Percentiles rank a stretch among this genome's conserved stretches.
Conservation (phyloP, 441 rosid species). For the Gossypium aridum region DNA sequence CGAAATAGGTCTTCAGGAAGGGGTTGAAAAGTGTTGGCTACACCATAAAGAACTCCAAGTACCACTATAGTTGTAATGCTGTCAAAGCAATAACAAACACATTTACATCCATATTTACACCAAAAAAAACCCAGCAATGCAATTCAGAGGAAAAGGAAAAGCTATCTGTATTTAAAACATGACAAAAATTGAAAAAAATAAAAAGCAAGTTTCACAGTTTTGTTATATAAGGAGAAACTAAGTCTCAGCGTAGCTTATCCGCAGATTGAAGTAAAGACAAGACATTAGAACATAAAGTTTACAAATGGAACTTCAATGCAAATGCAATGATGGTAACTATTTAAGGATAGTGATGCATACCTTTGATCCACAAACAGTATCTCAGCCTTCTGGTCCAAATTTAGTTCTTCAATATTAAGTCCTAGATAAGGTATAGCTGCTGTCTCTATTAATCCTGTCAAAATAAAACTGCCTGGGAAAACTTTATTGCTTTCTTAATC, state of each 20-base stretch:
- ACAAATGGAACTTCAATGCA: not conserved
- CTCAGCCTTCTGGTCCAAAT: conserved; percentile 79
- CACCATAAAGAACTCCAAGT: conserved; percentile 41
- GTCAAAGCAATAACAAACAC: conserved; percentile 28
- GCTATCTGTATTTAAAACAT: not conserved
- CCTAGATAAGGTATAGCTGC: conserved; percentile 58
- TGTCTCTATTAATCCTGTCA: conserved; percentile 81
- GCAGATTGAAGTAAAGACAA: not conserved
- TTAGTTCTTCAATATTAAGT: conserved; percentile 52
- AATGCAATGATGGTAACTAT: not conserved
- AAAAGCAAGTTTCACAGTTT: not conserved
- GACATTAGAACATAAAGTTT: not conserved
- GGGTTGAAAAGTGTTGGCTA: conserved; percentile 51
- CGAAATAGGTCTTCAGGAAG: conserved; percentile 74
- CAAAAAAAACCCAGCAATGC: not conserved
- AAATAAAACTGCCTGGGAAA: conserved; percentile 93
- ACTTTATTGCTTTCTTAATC: conserved; percentile 27
- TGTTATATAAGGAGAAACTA: not conserved
- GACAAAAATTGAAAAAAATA: not conserved
- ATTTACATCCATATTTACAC: not conserved
- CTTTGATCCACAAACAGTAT: conserved; percentile 74
- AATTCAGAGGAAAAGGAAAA: not conserved
- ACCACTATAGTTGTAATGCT: conserved; percentile 74
- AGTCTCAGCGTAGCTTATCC: not conserved
- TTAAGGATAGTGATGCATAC: conserved; percentile 27